Evolutionary conservation across 176 grass and related monocot species (phyloP).

Genomic region (Oryza rufipogon): DNA sequence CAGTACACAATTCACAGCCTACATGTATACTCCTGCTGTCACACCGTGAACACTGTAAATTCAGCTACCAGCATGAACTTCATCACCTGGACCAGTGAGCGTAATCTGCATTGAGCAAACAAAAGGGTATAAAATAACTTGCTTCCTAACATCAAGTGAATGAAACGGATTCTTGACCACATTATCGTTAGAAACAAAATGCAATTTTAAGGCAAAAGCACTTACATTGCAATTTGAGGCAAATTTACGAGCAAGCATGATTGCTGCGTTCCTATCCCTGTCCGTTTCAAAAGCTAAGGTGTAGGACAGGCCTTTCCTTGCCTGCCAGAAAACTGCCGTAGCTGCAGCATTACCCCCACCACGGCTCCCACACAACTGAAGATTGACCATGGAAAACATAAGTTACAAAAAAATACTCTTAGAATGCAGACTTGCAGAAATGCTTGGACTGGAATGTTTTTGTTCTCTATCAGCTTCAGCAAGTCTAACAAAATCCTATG

Average conservation of each 20-base stretch:
- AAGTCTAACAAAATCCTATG: not conserved
- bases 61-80: slow-evolving; percentile 36
- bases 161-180: not conserved
- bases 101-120: slow-evolving; percentile 33
- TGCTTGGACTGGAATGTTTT: not conserved
- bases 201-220: not conserved
- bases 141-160: not conserved
- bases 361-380: slow-evolving; percentile 82
- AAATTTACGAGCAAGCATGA: slow-evolving; percentile 90
- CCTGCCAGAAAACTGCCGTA: slow-evolving; percentile 85
- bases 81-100: slow-evolving; percentile 45
- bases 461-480: not conserved
- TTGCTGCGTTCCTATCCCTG: slow-evolving; percentile 86
- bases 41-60: slow-evolving; percentile 5
- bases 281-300: slow-evolving; percentile 85
- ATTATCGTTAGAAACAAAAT: not conserved
- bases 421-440: not conserved
- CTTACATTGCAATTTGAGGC: slow-evolving; percentile 88
- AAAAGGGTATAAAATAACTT: not conserved
- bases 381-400: slow-evolving; percentile 35
- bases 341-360: slow-evolving; percentile 81
- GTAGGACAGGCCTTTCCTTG: slow-evolving; percentile 66
- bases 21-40: slow-evolving; percentile 43
- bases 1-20: slow-evolving; percentile 50
- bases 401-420: slow-evolving; percentile 32